A percentile compares a stretch with the other conserved stretches of the same genome.
Conservation (phyloP, 805 yeast species). For the Vanderwaltozyma yarrowii region DNA sequence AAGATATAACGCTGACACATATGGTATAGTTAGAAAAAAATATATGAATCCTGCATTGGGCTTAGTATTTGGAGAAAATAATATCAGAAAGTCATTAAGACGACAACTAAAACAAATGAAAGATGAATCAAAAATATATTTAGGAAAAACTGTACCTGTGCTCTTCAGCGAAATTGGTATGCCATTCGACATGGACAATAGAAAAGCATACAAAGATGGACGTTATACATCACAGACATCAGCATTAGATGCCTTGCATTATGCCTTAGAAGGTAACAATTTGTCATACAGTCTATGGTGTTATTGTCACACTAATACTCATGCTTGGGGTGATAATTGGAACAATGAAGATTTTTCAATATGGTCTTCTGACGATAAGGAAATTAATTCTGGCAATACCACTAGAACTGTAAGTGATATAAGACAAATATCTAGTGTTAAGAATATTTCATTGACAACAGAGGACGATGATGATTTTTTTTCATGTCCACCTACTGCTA, state of each 20-base stretch:
- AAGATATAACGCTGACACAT: conserved; percentile 73
- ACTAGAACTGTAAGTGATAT: background rate
- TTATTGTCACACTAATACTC: conserved; percentile 62
- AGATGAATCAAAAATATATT: conserved; percentile 46
- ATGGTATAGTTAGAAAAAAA: conserved; percentile 73
- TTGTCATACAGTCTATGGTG: conserved; percentile 81
- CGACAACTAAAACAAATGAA: conserved; percentile 60
- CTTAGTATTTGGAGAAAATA: conserved; percentile 71
- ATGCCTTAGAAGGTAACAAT: conserved; percentile 65
- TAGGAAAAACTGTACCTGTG: conserved; percentile 62
- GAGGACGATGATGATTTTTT: background rate
- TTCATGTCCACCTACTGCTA: background rate
- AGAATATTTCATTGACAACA: background rate
- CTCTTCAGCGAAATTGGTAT: conserved; percentile 92
- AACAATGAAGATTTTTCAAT: conserved; percentile 89
- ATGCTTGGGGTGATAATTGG: conserved; percentile 87
- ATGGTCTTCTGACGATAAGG: conserved; percentile 56
- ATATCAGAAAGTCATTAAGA: conserved; percentile 61
- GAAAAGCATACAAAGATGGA: conserved; percentile 56
- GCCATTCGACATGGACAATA: conserved; percentile 91
- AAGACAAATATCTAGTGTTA: background rate
- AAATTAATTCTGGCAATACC: background rate
- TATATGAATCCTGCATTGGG: conserved; percentile 66
- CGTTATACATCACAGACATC: conserved; percentile 63
- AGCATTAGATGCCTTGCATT: conserved; percentile 75